Evolutionary conservation across 768 basidiomycete species (phyloP).

Genomic region (Neoboletus magnificus): DNA sequence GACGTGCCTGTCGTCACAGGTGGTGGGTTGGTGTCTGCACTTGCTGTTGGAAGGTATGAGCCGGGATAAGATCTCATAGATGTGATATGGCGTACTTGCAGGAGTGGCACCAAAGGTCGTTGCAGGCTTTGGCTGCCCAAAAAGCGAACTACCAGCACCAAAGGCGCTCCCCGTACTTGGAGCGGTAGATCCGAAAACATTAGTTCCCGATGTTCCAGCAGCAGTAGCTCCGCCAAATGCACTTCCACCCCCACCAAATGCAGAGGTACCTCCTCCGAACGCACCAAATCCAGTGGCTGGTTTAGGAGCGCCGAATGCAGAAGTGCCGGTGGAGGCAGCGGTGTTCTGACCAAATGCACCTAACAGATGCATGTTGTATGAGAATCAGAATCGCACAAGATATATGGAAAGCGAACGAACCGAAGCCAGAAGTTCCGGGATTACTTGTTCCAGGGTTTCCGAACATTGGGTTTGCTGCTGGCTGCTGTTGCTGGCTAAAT

Average conservation of each 20-base stretch:
- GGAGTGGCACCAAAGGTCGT: conserved; percentile 43
- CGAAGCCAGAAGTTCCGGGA: conserved; percentile 36
- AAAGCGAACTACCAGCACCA: conserved; percentile 48
- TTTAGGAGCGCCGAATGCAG: conserved; percentile 65
- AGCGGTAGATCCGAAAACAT: conserved; percentile 34
- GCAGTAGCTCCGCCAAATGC: conserved; percentile 40
- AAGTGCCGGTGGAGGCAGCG: conserved; percentile 33
- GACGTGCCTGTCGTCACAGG: conserved; percentile 68
- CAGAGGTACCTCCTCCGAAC: conserved; percentile 56
- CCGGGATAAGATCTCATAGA: background rate
- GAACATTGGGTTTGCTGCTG: conserved; percentile 79
- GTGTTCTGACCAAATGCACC: conserved; percentile 43
- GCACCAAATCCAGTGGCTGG: conserved; percentile 74
- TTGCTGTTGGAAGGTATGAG: conserved; percentile 27
- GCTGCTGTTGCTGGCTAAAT: conserved; percentile 68
- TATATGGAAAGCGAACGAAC: conserved; percentile 19
- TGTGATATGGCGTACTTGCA: conserved; percentile 23
- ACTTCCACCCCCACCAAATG: conserved; percentile 45
- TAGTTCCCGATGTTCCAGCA: conserved; percentile 30
- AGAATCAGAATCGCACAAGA: conserved; percentile 2
- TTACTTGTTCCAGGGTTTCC: conserved; percentile 49
- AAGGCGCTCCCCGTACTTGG: conserved; percentile 36
- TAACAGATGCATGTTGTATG: conserved; percentile 11
- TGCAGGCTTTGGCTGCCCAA: conserved; percentile 52
- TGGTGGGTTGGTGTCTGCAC: conserved; percentile 39